These are phyloP conservation scores for Colletotrichum sp. DNA, from an alignment of 2,329 filamentous ascomycete species.

Conservation along the genomic window DNA sequence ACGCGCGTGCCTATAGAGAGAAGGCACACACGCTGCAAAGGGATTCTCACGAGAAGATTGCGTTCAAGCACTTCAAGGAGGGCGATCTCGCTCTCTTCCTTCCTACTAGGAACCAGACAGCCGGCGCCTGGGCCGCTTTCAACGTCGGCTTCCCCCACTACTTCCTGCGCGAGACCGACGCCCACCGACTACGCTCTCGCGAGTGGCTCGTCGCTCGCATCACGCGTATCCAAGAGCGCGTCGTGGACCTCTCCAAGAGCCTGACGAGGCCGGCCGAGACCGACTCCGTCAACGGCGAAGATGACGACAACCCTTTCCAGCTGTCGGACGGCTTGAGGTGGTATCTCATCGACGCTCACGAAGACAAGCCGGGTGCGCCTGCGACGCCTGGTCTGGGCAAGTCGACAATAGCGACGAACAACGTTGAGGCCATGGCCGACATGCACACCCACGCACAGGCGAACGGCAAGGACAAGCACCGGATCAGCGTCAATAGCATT, in stretches of 20 bases:
- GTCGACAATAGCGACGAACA: slow-evolving; percentile 86
- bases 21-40: slow-evolving; percentile 81
- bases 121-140: slow-evolving; percentile 96
- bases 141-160: slow-evolving; percentile 98
- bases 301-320: slow-evolving; percentile 97
- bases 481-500: slow-evolving; percentile 60
- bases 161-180: slow-evolving; percentile 92
- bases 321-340: slow-evolving; percentile 92
- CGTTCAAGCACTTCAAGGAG: slow-evolving; percentile 94
- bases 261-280: slow-evolving; percentile 53
- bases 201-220: slow-evolving; percentile 99
- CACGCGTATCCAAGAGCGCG: slow-evolving; percentile 85
- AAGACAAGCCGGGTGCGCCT: slow-evolving; percentile 91
- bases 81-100: slow-evolving; percentile 94
- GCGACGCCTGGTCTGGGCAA: slow-evolving; percentile 92
- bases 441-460: slow-evolving; percentile 57
- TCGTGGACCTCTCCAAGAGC: slow-evolving; percentile 89
- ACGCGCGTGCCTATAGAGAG: slow-evolving; percentile 85
- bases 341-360: slow-evolving; percentile 92
- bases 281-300: slow-evolving; percentile 60
- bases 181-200: slow-evolving; percentile 80
- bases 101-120: slow-evolving; percentile 91
- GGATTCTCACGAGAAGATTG: slow-evolving; percentile 94
- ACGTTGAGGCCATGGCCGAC: slow-evolving; percentile 84
- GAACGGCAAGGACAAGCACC: slow-evolving; percentile 47